These are phyloP conservation scores for Glycine soja DNA, from an alignment of 306 rosid genomes.

Conservation along the genomic window DNA sequence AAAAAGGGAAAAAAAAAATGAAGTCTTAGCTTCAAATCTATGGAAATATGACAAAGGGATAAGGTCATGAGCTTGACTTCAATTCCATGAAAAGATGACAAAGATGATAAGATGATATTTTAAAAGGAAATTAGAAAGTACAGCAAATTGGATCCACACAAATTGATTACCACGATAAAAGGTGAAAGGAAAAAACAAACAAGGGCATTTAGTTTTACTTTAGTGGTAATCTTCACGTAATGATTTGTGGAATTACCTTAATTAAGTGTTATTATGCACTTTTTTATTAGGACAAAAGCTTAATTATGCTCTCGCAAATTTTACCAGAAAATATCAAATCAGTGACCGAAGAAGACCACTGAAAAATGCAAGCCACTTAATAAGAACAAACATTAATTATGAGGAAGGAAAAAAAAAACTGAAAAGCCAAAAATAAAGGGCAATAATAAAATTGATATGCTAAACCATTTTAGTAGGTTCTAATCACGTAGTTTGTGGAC, in stretches of 20 bases:
- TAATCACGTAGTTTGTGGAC: slow-evolving; percentile 50
- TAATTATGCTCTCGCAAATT: slow-evolving; percentile 51
- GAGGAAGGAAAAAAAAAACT: slow-evolving; percentile 34
- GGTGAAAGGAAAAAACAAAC: slow-evolving; percentile 3
- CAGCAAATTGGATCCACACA: slow-evolving; percentile 46
- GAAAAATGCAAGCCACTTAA: slow-evolving; percentile 50
- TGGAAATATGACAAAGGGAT: slow-evolving; percentile 41
- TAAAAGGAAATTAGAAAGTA: slow-evolving; percentile 34
- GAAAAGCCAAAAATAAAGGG: background rate
- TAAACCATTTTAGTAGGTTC: slow-evolving; percentile 21
- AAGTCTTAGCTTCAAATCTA: slow-evolving; percentile 18
- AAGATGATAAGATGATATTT: slow-evolving; percentile 43
- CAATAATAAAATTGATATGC: background rate
- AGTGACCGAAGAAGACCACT: slow-evolving; percentile 11
- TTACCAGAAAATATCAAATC: slow-evolving; percentile 44
- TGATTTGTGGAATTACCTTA: slow-evolving; percentile 45
- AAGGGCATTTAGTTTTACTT: slow-evolving; percentile 48
- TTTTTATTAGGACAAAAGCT: slow-evolving; percentile 49
- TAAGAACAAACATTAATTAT: slow-evolving; percentile 56
- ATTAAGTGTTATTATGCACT: slow-evolving; percentile 46
- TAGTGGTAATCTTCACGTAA: slow-evolving; percentile 52
- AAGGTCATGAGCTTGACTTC: slow-evolving; percentile 20
- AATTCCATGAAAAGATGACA: slow-evolving; percentile 40
- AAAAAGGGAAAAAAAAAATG: background rate
- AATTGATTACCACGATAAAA: slow-evolving; percentile 36